These are phyloP conservation scores for Limnanthes douglasii DNA, from an alignment of 345 rosid genomes.

Conservation along the genomic window DNA sequence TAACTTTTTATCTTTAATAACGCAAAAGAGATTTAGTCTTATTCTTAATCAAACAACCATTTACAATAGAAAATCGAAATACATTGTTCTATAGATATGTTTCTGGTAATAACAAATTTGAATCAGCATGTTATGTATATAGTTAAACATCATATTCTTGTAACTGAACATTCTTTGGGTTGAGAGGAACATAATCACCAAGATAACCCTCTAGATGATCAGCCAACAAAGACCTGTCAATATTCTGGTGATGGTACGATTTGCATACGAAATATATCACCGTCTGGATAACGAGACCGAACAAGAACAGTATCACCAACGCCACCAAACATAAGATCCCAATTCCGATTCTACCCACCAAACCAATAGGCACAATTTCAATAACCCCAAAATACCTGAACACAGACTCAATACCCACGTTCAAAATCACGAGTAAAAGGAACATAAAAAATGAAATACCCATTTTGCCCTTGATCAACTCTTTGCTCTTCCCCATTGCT, in stretches of 20 bases:
- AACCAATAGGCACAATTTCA: conserved; percentile 45
- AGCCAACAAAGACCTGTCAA: conserved; percentile 60
- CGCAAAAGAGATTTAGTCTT: too few species aligned
- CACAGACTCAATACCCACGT: conserved; percentile 24
- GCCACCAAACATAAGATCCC: conserved; percentile 79
- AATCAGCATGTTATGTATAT: too few species aligned
- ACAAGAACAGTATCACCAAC: conserved; percentile 71
- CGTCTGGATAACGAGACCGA: conserved; percentile 81
- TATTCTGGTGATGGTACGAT: conserved; percentile 72
- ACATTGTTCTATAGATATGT: too few species aligned
- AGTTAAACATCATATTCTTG: conserved; percentile 9
- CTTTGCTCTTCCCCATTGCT: conserved; percentile 89
- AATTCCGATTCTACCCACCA: conserved; percentile 44
- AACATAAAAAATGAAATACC: conserved; percentile 45
- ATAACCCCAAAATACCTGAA: conserved; percentile 53
- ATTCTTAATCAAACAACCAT: too few species aligned
- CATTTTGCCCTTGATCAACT: conserved; percentile 59
- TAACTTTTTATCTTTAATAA: too few species aligned
- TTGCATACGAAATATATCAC: conserved; percentile 91
- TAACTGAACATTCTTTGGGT: conserved; percentile 18
- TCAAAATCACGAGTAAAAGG: conserved; percentile 39
- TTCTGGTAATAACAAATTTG: too few species aligned
- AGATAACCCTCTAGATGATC: conserved; percentile 96
- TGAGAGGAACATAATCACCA: conserved; percentile 87
- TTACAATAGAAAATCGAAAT: too few species aligned